Evolutionary conservation across 2,329 filamentous ascomycete species (phyloP).

Genomic region (Xylariales sp.): DNA sequence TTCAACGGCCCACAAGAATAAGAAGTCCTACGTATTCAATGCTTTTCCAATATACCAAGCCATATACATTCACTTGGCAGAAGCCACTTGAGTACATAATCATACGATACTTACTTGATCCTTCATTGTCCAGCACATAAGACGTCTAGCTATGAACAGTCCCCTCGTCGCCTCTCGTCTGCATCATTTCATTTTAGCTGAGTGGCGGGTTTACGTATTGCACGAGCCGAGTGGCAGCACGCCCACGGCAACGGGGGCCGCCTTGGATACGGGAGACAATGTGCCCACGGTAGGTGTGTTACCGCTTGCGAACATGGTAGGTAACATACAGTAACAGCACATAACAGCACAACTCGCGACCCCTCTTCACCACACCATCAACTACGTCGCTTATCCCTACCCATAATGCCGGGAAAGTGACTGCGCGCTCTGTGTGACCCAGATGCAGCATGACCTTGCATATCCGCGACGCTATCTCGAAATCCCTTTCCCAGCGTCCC

Average conservation of each 20-base stretch:
- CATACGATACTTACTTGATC: conserved; percentile 26
- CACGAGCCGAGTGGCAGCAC: conserved; percentile 6
- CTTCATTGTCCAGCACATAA: neutral
- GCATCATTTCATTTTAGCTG: neutral
- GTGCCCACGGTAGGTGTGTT: conserved; percentile 15
- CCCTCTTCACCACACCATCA: conserved; percentile 40
- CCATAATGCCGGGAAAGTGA: conserved; percentile 44
- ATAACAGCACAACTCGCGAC: conserved; percentile 5
- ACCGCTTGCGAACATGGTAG: conserved; percentile 6
- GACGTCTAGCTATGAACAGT: neutral
- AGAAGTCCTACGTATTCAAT: neutral
- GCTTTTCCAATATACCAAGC: neutral
- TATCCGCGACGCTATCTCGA: conserved; percentile 41
- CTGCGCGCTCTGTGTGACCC: conserved; percentile 42
- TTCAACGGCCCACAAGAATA: neutral
- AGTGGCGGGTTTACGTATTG: conserved; percentile 17
- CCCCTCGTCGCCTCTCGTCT: neutral
- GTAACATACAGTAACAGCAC: too few species aligned
- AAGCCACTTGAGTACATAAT: conserved; percentile 4
- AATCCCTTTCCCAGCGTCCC: conserved; percentile 37
- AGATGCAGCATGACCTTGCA: conserved; percentile 44
- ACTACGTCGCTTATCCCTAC: conserved; percentile 44
- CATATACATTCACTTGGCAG: conserved; percentile 15
- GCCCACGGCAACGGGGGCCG: conserved; percentile 1
- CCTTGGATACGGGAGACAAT: conserved; percentile 9